Base-by-base conservation (phyloP, 495 filamentous ascomycete genomes). In the Parathielavia appendiculata region DNA sequence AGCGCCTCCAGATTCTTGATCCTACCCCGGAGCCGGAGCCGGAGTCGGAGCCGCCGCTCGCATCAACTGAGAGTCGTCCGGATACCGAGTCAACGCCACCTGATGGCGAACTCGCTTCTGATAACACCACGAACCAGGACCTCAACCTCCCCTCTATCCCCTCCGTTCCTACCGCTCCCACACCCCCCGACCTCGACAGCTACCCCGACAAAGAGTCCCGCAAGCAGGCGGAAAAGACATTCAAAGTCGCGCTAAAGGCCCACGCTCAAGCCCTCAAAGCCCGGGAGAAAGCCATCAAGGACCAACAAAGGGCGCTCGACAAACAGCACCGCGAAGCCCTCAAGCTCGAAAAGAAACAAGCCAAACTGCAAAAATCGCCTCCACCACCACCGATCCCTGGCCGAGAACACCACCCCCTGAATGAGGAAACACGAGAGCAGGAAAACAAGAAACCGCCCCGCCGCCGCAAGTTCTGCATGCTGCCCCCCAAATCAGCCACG, bases 381-480 rank as follows among this genome's bases (percentile, higher is more conserved):
- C 17, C 41, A 49, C 43, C 17, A 11, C 32, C 19, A 4, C 44
- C 40, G 16, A 19, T 9, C 3, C 54, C 3, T 9, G 22, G 12
- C 19, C 17, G 61, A 46, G 61, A 57, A 17, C 49, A 50, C 19
- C 48, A 47, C 45, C 12, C n/a, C 1, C 45, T 4, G 30, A 16
- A 17, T 17, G 14, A 50, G 23, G 23, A 13, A 22, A n/a, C 10
- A 63, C 63, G 22, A 39, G 39, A 55, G 22, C 23, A 32, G 30
- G 32, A 14, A 52, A 56, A 30, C 10, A 51, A 35, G 22, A 35
- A 51, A 9, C n/a, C 39, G 41, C 57, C 41, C 26, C 40, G 40
- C 60, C 77, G 84, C 56, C 82, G 83, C 48, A 91, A 86, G 56
- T 96, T 96, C 71, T 93, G 91, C 69, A 82, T 86, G 59, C 69